These are phyloP conservation scores for Lasiodiplodia hormozganensis DNA, from an alignment of 2,329 filamentous ascomycete genomes.

Conservation along the genomic window DNA sequence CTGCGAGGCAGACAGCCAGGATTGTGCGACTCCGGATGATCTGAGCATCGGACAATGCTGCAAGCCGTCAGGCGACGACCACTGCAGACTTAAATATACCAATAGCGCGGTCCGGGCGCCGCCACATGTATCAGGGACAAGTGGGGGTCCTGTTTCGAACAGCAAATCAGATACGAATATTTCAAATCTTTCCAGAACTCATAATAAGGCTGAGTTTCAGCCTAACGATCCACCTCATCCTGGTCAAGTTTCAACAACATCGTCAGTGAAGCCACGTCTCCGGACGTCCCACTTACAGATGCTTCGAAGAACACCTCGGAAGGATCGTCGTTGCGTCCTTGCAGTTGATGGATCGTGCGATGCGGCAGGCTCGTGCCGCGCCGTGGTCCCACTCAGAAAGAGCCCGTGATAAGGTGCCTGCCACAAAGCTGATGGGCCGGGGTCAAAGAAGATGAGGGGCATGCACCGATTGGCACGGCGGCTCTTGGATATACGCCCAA, in stretches of 20 bases:
- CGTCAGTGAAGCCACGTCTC: neutral
- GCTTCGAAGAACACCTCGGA: neutral
- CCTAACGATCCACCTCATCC: neutral
- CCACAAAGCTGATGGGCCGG: neutral
- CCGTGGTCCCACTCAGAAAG: neutral
- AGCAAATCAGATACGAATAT: neutral
- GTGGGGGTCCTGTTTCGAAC: neutral
- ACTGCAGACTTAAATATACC: neutral
- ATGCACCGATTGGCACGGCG: neutral
- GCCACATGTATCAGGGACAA: neutral
- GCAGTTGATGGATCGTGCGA: neutral
- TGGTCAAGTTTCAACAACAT: neutral
- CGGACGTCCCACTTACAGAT: neutral
- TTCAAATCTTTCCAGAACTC: no score
- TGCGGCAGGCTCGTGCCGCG: neutral
- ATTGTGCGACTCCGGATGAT: no score
- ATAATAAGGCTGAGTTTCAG: neutral
- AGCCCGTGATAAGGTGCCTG: neutral
- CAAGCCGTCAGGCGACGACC: neutral
- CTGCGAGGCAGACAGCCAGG: neutral
- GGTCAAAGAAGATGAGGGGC: neutral
- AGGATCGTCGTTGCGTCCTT: neutral
- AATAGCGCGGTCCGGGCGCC: neutral
- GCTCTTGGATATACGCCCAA: neutral
- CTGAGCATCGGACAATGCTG: neutral